Evolutionary conservation across 352 stramenopile species (phyloP).

Genomic region (Thraustochytrium striatum): DNA sequence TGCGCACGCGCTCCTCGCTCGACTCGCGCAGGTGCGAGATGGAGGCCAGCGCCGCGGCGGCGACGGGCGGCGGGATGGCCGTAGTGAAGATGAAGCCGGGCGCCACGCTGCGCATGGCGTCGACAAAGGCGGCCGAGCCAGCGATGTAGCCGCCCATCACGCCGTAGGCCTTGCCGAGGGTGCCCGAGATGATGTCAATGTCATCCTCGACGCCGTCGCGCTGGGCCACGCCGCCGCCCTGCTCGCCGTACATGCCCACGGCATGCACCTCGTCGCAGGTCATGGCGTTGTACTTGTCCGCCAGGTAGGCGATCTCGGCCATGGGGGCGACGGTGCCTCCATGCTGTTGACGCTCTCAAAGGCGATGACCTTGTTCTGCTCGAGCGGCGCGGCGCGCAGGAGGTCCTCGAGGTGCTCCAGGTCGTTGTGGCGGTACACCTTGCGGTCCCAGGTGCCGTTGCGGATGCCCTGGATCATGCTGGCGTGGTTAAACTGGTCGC

Average conservation of each 20-base stretch:
- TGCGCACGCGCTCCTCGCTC: slow-evolving; percentile 68
- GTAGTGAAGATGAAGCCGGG: slow-evolving; percentile 84
- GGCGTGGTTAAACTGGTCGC: slow-evolving; percentile 81
- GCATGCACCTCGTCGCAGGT: slow-evolving; percentile 84
- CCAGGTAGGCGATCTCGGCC: slow-evolving; percentile 67
- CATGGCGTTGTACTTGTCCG: slow-evolving; percentile 82
- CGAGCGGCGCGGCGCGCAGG: slow-evolving; percentile 70
- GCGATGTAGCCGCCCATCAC: slow-evolving; percentile 84
- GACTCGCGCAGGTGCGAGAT: slow-evolving; percentile 75
- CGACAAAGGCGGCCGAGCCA: slow-evolving; percentile 69
- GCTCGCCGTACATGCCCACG: slow-evolving; percentile 77
- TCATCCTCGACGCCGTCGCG: slow-evolving; percentile 74
- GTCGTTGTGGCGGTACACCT: slow-evolving; percentile 86
- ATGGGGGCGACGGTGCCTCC: slow-evolving; percentile 82
- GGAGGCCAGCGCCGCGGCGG: slow-evolving; percentile 69
- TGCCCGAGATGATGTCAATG: slow-evolving; percentile 81
- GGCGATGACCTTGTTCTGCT: slow-evolving; percentile 76
- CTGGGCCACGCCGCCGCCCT: slow-evolving; percentile 73
- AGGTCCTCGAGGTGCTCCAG: slow-evolving; percentile 76
- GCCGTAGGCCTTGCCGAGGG: slow-evolving; percentile 78
- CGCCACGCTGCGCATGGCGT: slow-evolving; percentile 76
- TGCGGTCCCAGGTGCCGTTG: slow-evolving; percentile 77
- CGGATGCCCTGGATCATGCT: slow-evolving; percentile 87
- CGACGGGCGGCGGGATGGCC: slow-evolving; percentile 75
- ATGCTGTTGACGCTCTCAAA: slow-evolving; percentile 88